phyloP scores from a whole-genome alignment of 306 rosid genomes.

The Acacia confusa region DNA sequence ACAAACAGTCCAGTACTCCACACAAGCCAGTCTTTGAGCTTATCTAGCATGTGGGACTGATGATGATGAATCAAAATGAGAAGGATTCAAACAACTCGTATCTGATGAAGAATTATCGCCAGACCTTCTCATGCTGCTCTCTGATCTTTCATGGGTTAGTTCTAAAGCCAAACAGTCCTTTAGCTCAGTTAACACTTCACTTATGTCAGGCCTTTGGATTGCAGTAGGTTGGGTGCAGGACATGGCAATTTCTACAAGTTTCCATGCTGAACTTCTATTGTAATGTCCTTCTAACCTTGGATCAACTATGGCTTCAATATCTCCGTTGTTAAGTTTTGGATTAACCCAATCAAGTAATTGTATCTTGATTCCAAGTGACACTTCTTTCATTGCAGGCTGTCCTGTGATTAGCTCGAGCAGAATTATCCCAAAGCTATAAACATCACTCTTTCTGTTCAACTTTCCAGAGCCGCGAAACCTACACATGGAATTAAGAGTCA shows the following conservation, averaged over 20 bases:
- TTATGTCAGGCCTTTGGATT: not conserved
- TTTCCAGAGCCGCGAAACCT: slow-evolving; percentile 24
- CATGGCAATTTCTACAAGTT: slow-evolving; percentile 30
- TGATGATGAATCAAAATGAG: not conserved
- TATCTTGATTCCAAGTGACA: not conserved
- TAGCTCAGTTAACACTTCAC: not conserved
- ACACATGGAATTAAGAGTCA: not conserved
- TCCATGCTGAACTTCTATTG: slow-evolving; percentile 31
- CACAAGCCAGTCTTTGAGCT: not conserved
- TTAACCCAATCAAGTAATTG: slow-evolving; percentile 37
- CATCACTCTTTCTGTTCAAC: not conserved
- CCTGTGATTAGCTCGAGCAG: slow-evolving; percentile 42
- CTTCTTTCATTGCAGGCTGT: not conserved
- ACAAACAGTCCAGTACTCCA: too few species aligned
- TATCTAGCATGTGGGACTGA: not conserved
- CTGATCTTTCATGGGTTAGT: not conserved
- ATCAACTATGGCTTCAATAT: slow-evolving; percentile 33
- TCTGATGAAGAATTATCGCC: not conserved
- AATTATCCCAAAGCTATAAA: slow-evolving; percentile 30
- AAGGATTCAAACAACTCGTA: not conserved
- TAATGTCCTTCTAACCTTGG: slow-evolving; percentile 32
- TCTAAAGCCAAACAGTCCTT: not conserved
- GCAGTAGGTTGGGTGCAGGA: not conserved
- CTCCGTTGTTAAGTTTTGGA: slow-evolving; percentile 24
- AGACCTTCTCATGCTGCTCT: not conserved